phyloP scores from a whole-genome alignment of 1,284 basidiomycete species.

The Rhodotorula sp. region DNA sequence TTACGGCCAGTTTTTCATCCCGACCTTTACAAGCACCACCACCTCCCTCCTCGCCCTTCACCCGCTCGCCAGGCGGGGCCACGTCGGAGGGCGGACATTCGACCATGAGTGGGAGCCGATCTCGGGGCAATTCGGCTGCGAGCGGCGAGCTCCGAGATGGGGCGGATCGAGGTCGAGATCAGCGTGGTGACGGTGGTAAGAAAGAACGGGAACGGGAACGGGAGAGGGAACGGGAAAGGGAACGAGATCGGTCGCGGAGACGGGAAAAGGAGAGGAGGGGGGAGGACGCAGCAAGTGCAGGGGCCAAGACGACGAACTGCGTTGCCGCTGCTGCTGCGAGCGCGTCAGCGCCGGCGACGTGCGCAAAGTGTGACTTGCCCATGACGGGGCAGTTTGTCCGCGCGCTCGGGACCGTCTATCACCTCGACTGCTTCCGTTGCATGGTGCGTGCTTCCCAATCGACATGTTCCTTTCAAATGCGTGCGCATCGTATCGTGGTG shows the following conservation, averaged over 20 bases:
- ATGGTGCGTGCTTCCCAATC: conserved; percentile 59
- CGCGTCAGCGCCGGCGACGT: conserved; percentile 17
- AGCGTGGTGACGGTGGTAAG: no score
- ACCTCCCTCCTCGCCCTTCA: not conserved
- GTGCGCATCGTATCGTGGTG: not conserved
- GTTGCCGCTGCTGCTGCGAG: not conserved
- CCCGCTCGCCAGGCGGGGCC: not conserved
- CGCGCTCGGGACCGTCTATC: conserved; percentile 90
- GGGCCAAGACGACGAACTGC: conserved; percentile 8
- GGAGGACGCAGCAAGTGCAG: not conserved
- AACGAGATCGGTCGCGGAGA: not conserved
- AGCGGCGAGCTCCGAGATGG: not conserved
- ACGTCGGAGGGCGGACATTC: not conserved
- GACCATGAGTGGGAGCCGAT: not conserved
- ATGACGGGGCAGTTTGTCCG: conserved; percentile 76
- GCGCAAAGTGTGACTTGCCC: conserved; percentile 43
- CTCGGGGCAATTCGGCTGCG: conserved; percentile 9
- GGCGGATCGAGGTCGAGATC: not conserved
- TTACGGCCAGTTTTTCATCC: not conserved
- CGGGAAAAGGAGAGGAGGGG: conserved; percentile 10
- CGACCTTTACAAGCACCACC: not conserved
- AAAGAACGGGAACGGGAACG: conserved; percentile 4
- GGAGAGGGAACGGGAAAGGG: not conserved
- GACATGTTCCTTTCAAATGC: not conserved
- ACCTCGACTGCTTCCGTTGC: conserved; percentile 96